Evolutionary conservation across 441 rosid species (phyloP).

Genomic region (Arabidopsis hybrid): DNA sequence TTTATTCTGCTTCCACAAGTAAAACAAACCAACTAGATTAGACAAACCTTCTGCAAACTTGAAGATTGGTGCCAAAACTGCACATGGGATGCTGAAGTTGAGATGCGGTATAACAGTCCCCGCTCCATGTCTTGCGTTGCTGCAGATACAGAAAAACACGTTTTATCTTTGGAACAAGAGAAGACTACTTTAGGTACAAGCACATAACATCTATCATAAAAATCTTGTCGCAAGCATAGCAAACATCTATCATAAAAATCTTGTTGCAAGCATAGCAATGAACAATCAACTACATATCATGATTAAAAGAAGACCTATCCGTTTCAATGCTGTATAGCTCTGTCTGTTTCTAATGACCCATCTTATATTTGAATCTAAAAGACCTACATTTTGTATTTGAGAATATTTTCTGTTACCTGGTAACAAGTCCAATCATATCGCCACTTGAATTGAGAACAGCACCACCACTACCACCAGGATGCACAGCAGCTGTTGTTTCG

Average conservation of each 20-base stretch:
- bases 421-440: conserved; percentile 91
- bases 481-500: conserved; percentile 96
- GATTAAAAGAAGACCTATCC: conserved; percentile 2
- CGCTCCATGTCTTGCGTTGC: conserved; percentile 94
- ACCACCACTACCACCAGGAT: conserved; percentile 97
- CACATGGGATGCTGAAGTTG: conserved; percentile 96
- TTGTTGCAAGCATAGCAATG: conserved; percentile 8
- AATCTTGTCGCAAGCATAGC: conserved; percentile 4
- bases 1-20: background rate
- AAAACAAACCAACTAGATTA: conserved; percentile 3
- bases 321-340: background rate
- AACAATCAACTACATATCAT: conserved; percentile 2
- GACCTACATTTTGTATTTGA: conserved; percentile 1
- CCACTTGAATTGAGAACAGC: conserved; percentile 83
- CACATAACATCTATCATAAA: background rate
- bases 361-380: conserved; percentile 3
- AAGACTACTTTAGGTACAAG: conserved; percentile 4
- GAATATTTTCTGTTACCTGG: conserved; percentile 59
- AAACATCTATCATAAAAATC: background rate
- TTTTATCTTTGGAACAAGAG: conserved; percentile 18
- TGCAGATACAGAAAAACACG: conserved; percentile 45
- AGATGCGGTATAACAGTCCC: conserved; percentile 88
- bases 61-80: conserved; percentile 76
- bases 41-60: conserved; percentile 77
- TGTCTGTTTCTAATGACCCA: background rate